Conservation (phyloP, 495 filamentous ascomycete genomes). For the Ramalina intermedia region DNA sequence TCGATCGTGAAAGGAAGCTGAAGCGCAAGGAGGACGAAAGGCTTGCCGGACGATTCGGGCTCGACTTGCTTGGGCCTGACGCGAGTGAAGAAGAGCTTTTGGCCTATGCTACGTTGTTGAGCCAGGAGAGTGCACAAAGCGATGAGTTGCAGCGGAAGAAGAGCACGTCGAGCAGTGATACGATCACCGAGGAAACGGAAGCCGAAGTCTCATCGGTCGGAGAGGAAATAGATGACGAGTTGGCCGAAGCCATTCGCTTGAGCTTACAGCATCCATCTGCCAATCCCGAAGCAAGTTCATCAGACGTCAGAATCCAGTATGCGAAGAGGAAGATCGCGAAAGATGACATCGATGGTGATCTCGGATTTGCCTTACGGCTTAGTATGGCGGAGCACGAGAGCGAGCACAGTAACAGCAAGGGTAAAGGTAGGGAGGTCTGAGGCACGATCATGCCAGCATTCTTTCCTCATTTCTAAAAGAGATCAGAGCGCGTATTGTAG, state of each 20-base stretch:
- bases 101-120: slow-evolving; percentile 77
- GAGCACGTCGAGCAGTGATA: slow-evolving; percentile 36
- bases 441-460: background rate
- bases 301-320: slow-evolving; percentile 16
- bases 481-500: background rate
- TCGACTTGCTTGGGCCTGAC: slow-evolving; percentile 56
- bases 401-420: slow-evolving; percentile 30
- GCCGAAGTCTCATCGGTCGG: slow-evolving; percentile 23
- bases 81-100: slow-evolving; percentile 79
- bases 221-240: slow-evolving; percentile 48
- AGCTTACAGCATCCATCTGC: slow-evolving; percentile 44
- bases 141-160: slow-evolving; percentile 46
- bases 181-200: slow-evolving; percentile 20
- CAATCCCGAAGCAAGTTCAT: slow-evolving; percentile 4
- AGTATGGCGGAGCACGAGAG: slow-evolving; percentile 71
- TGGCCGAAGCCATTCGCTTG: slow-evolving; percentile 67
- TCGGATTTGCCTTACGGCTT: slow-evolving; percentile 71
- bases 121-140: slow-evolving; percentile 55
- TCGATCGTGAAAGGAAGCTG: slow-evolving; percentile 57
- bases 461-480: background rate
- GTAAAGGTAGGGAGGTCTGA: slow-evolving; percentile 22
- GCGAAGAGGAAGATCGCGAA: slow-evolving; percentile 12
- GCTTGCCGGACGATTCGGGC: slow-evolving; percentile 64
- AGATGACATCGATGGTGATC: slow-evolving; percentile 50
- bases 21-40: slow-evolving; percentile 45